Percentiles rank a stretch among this genome's conserved stretches.
Conservation (phyloP, 2,329 filamentous ascomycete species). For the Canariomyces notabilis region DNA sequence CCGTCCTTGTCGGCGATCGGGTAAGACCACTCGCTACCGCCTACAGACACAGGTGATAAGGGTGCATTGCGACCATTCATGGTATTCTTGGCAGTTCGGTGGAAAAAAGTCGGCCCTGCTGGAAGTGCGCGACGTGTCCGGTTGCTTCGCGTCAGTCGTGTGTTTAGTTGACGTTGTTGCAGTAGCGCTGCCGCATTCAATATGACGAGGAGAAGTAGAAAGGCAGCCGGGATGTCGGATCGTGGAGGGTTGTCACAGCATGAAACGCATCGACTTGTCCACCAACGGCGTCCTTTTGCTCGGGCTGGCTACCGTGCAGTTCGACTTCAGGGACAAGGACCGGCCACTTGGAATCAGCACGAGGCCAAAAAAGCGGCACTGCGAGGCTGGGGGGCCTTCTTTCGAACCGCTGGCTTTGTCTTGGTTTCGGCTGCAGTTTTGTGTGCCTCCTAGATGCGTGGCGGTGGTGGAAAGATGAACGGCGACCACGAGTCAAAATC, state of each 20-base stretch:
- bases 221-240: conserved; percentile 1
- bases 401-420: conserved; percentile 2
- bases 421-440: background rate
- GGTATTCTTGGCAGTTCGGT: conserved; percentile 32
- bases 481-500: conserved; percentile 7
- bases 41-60: conserved; percentile 76
- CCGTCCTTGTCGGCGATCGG: conserved; percentile 50
- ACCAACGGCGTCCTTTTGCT: conserved; percentile 11
- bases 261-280: conserved; percentile 17
- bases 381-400: background rate
- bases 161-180: background rate
- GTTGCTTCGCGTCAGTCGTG: conserved; percentile 3
- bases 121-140: conserved; percentile 12
- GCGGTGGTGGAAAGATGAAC: background rate
- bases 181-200: background rate
- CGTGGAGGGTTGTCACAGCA: conserved; percentile 14
- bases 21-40: conserved; percentile 81
- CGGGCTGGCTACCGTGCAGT: conserved; percentile 4
- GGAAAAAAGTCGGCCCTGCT: conserved; percentile 22
- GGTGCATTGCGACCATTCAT: conserved; percentile 73
- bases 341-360: conserved; percentile 5
- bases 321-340: conserved; percentile 11
- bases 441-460: background rate
- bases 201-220: background rate
- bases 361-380: background rate